Percentiles rank a stretch among this genome's conserved stretches.
Evolutionary conservation across 1,139 yeast species (phyloP).

Genomic region (Hemisphaericaspora subhashii): DNA sequence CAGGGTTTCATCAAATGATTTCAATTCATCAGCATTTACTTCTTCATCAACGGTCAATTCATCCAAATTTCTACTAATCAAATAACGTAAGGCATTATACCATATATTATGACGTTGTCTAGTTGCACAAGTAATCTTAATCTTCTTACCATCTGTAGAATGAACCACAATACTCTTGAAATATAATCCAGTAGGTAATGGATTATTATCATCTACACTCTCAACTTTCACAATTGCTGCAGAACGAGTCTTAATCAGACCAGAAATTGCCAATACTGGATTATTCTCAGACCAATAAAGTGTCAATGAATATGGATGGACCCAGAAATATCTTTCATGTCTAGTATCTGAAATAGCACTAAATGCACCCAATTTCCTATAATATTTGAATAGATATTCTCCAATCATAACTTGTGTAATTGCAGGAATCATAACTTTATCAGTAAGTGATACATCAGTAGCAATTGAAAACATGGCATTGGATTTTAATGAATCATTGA

Average conservation of each 20-base stretch:
- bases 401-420: constrained; percentile 82
- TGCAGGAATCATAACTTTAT: constrained; percentile 77
- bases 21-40: constrained; percentile 20
- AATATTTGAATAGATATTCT: constrained; percentile 84
- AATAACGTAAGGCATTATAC: constrained; percentile 80
- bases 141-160: constrained; percentile 58
- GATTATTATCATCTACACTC: constrained; percentile 81
- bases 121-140: constrained; percentile 85
- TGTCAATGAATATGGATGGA: constrained; percentile 90
- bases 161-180: constrained; percentile 80
- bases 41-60: constrained; percentile 51
- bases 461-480: constrained; percentile 54
- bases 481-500: constrained; percentile 34
- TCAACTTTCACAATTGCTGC: constrained; percentile 80
- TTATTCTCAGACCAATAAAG: constrained; percentile 86
- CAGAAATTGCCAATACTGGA: constrained; percentile 74
- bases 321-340: constrained; percentile 94
- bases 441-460: constrained; percentile 70
- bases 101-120: constrained; percentile 89
- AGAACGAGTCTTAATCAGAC: constrained; percentile 67
- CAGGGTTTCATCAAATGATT: constrained; percentile 5
- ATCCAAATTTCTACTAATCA: constrained; percentile 68
- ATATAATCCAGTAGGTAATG: constrained; percentile 86
- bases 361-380: constrained; percentile 73
- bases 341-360: constrained; percentile 75